Conservation (phyloP, 805 yeast species). For the Nakazawaea anatomiae region DNA sequence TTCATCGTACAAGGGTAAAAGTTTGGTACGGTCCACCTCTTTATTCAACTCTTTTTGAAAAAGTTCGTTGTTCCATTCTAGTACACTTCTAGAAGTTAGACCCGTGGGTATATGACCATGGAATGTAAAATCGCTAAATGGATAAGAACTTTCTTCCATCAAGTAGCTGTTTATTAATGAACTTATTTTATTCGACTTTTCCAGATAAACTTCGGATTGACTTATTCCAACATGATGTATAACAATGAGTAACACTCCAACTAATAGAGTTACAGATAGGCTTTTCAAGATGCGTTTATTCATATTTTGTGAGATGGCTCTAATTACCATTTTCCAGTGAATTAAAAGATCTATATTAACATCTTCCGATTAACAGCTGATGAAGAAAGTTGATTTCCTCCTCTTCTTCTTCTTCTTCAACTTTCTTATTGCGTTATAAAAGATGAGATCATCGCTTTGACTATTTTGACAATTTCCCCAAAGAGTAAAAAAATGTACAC, state of each 20-base stretch:
- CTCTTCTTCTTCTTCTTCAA: no score
- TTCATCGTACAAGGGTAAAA: not conserved
- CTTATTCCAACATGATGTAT: not conserved
- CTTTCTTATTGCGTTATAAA: no score
- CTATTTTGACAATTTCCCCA: no score
- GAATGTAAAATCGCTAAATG: not conserved
- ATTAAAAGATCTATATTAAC: no score
- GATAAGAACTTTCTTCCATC: not conserved
- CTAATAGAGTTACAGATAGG: no score
- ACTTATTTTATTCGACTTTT: not conserved
- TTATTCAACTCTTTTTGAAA: conserved; percentile 22
- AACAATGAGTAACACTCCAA: not conserved
- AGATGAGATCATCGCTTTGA: no score
- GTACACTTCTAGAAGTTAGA: conserved; percentile 14
- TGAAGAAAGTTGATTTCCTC: no score
- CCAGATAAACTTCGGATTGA: not conserved
- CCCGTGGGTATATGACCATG: not conserved
- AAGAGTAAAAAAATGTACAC: no score
- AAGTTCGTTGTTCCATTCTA: conserved; percentile 20
- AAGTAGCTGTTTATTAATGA: not conserved
- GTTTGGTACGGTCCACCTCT: conserved; percentile 26
- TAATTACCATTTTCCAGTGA: no score
- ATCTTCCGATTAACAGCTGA: no score
- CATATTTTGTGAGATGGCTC: no score
- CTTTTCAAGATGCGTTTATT: no score